phyloP scores from a whole-genome alignment of 108 stramenopile species.

The Fragilariopsis cylindrus region DNA sequence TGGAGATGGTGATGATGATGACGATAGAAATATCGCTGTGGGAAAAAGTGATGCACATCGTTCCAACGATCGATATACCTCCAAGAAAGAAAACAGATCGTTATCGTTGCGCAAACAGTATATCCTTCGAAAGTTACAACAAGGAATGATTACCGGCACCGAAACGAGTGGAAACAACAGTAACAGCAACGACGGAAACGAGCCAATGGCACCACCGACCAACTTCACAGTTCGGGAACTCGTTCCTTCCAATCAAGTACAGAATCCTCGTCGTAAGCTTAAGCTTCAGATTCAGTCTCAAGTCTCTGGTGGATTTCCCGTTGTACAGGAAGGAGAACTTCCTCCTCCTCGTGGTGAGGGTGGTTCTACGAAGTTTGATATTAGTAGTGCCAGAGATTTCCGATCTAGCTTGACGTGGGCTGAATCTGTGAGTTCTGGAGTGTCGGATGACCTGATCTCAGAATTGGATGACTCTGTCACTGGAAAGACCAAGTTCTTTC shows the following conservation, averaged over 20 bases:
- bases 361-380: too few relatives aligned
- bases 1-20: background rate
- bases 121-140: too few relatives aligned
- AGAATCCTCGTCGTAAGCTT: conserved; percentile 11
- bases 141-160: too few relatives aligned
- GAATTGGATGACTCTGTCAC: conserved; percentile 7
- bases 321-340: background rate
- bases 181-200: too few relatives aligned
- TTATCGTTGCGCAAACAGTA: too few relatives aligned
- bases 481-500: background rate
- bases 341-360: background rate
- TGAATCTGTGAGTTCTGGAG: conserved; percentile 1
- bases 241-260: conserved; percentile 2
- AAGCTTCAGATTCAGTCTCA: background rate
- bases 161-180: too few relatives aligned
- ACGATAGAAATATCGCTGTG: too few relatives aligned
- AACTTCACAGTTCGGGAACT: background rate
- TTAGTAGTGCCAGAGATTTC: background rate
- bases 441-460: background rate
- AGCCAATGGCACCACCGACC: too few relatives aligned
- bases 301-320: background rate
- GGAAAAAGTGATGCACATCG: too few relatives aligned
- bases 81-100: too few relatives aligned
- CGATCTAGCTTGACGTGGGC: conserved; percentile 12
- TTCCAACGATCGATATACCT: too few relatives aligned